Evolutionary conservation across 2,329 filamentous ascomycete species (phyloP), one percentile per base, ranked within the genome.

Genomic region (Colletotrichum camelliae): DNA sequence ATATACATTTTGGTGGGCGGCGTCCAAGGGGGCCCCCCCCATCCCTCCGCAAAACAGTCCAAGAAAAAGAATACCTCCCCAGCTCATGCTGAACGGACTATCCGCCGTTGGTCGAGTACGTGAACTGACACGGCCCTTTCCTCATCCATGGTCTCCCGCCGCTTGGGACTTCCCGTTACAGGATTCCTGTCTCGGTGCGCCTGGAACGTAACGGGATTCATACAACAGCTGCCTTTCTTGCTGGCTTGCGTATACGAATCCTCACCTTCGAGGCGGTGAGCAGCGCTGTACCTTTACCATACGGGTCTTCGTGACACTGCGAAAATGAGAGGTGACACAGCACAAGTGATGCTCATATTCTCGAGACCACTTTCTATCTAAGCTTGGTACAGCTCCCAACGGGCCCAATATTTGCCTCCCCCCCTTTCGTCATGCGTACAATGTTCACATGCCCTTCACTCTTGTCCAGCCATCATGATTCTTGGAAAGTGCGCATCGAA

Each of bases 1-100:
- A 75, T 75, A 75, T 69, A 73, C 64, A 73, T 64, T 75, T 37
- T 70, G 73, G 73, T 61, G 57, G 15, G 60, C 31, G 43, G 24
- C 18, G 39, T 67, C 35, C 33, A 29, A 35, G 67, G 43, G 43
- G 43, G 9, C 4, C 31, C 3, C n/a, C n/a, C n/a, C 5, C 43
- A n/a, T 52, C n/a, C 43, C 43, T 52, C 43, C n/a, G 43, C 43
- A 71, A 66, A 55, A 62, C 69, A 67, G 55, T 33, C 43, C 43
- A 21, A 58, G 48, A 27, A 37, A 29, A 48, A 27, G 21, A 67
- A 55, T 18, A 67, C 52, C 68, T 72, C 68, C 43, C n/a, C 37
- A 52, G 29, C 68, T 43, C 18, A 39, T 58, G 52, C 68, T 62
- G 48, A 58, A 27, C 58, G 33, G 57, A 12, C 13, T 31, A 10